Evolutionary conservation across 768 basidiomycete genomes (phyloP).

Genomic region (Hirschioporus abietinus): DNA sequence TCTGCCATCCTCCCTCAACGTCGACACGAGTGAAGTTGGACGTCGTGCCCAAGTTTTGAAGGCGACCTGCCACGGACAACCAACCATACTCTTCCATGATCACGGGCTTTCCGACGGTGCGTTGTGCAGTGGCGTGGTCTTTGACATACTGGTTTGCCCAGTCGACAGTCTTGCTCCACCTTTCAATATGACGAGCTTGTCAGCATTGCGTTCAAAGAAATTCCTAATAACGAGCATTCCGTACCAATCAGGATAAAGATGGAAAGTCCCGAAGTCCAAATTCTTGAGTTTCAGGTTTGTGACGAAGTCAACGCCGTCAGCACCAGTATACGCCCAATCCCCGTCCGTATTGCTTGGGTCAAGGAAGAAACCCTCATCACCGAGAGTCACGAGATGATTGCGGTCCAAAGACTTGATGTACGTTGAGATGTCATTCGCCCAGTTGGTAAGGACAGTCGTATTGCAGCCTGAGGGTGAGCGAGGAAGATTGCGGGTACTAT

Average conservation of each 20-base stretch:
- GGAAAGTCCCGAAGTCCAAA: conserved; percentile 22
- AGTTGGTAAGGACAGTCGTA: conserved; percentile 13
- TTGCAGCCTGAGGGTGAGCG: conserved; percentile 13
- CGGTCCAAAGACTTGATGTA: conserved; percentile 18
- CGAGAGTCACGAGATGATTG: conserved; percentile 16
- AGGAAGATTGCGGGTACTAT: conserved; percentile 16
- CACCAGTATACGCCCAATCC: conserved; percentile 12
- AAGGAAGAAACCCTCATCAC: conserved; percentile 18
- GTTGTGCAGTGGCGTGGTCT: conserved; percentile 22
- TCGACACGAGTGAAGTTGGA: conserved; percentile 6
- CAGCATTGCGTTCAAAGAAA: background rate
- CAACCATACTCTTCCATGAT: conserved; percentile 13
- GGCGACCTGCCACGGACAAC: conserved; percentile 3
- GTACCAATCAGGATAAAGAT: conserved; percentile 15
- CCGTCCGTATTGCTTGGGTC: conserved; percentile 4
- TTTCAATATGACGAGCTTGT: conserved; percentile 4
- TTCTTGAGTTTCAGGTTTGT: conserved; percentile 17
- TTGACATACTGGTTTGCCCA: conserved; percentile 18
- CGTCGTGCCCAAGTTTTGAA: conserved; percentile 1
- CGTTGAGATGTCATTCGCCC: conserved; percentile 14
- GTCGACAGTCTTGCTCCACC: conserved; percentile 5
- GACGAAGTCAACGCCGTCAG: conserved; percentile 18
- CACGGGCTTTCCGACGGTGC: conserved; percentile 20
- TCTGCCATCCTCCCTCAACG: conserved; percentile 6
- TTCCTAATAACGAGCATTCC: background rate